Conservation (phyloP, 352 stramenopile genomes). For the Globisporangium perplexum region DNA sequence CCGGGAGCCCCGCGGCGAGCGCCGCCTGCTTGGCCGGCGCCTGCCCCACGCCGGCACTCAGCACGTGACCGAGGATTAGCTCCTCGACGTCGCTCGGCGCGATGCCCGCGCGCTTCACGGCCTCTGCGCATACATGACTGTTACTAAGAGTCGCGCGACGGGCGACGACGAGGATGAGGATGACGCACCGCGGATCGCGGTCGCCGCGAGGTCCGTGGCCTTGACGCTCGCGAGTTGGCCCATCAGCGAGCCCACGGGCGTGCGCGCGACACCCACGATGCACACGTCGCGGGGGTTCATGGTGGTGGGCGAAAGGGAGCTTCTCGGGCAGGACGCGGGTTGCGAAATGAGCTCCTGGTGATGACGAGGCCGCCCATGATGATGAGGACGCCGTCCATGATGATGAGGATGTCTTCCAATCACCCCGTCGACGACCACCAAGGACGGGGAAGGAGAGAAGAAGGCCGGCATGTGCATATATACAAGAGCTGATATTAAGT, state of each 20-base stretch:
- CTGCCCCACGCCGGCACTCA: slow-evolving; percentile 93
- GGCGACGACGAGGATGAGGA: too few species aligned
- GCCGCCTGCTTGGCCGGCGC: slow-evolving; percentile 91
- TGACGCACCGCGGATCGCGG: slow-evolving; percentile 69
- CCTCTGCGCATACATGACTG: too few species aligned
- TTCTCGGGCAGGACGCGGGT: background rate
- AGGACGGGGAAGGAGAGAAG: too few species aligned
- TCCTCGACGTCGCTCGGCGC: slow-evolving; percentile 79
- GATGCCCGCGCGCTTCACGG: slow-evolving; percentile 44
- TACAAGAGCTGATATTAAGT: too few species aligned
- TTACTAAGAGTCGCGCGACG: too few species aligned
- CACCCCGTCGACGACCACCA: too few species aligned
- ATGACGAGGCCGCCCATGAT: too few species aligned
- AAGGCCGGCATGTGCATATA: too few species aligned
- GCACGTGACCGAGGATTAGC: slow-evolving; percentile 93
- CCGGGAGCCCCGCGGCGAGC: slow-evolving; percentile 59
- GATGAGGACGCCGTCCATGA: too few species aligned
- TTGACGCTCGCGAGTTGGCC: slow-evolving; percentile 79
- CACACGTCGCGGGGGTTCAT: slow-evolving; percentile 69
- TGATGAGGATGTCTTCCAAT: too few species aligned
- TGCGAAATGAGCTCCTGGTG: background rate
- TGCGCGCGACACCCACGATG: slow-evolving; percentile 93
- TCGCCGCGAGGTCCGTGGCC: slow-evolving; percentile 85
- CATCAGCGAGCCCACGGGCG: slow-evolving; percentile 91
- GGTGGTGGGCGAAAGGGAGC: background rate